These are phyloP conservation scores for Kluyveromyces nonfermentans DNA, from an alignment of 805 yeast genomes.

Conservation along the genomic window DNA sequence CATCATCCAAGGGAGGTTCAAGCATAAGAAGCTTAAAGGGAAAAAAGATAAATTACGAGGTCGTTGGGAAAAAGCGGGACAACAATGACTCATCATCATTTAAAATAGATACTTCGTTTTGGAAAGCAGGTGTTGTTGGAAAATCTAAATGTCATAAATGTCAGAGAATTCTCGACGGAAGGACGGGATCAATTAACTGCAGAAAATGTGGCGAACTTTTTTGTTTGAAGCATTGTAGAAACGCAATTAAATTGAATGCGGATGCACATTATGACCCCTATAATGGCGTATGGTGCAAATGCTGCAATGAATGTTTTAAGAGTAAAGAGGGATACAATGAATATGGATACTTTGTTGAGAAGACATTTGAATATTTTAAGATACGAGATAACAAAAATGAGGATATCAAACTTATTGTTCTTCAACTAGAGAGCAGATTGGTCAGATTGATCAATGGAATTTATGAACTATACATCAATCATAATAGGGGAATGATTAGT, in stretches of 20 bases:
- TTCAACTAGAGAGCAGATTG: slow-evolving; percentile 53
- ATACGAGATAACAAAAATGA: slow-evolving; percentile 39
- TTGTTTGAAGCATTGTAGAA: slow-evolving; percentile 57
- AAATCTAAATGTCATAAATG: slow-evolving; percentile 28
- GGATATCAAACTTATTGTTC: slow-evolving; percentile 41
- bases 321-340: slow-evolving; percentile 45
- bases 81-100: slow-evolving; percentile 7
- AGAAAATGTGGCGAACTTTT: slow-evolving; percentile 65
- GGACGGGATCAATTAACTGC: slow-evolving; percentile 44
- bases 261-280: slow-evolving; percentile 38
- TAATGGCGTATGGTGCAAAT: slow-evolving; percentile 57
- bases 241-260: slow-evolving; percentile 41
- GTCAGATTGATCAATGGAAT: slow-evolving; percentile 34
- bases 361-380: slow-evolving; percentile 34
- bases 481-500: slow-evolving; percentile 18
- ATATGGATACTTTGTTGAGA: slow-evolving; percentile 38
- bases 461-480: slow-evolving; percentile 17
- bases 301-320: slow-evolving; percentile 56
- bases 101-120: slow-evolving; percentile 44
- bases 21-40: neutral
- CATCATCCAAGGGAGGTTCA: neutral
- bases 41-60: slow-evolving; percentile 14
- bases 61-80: slow-evolving; percentile 27
- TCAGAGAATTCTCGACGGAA: slow-evolving; percentile 50
- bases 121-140: slow-evolving; percentile 11